A percentile compares a stretch with the other conserved stretches of the same genome.
phyloP scores from a whole-genome alignment of 1,139 yeast species.

The Pneumocystis jirovecii region DNA sequence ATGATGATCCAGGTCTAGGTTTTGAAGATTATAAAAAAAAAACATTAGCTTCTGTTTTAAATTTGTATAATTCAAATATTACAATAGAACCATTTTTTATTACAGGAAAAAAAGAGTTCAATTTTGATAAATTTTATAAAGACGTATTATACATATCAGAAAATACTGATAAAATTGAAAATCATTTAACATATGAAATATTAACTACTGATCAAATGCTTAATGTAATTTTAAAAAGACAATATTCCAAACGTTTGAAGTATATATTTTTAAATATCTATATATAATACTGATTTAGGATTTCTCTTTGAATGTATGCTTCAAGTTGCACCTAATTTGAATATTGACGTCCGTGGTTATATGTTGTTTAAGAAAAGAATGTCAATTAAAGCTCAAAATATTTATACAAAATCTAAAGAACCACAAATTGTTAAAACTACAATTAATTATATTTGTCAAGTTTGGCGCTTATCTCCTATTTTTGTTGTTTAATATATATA shows the following conservation, averaged over 20 bases:
- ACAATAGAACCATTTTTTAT: slow-evolving; percentile 53
- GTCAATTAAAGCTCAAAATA: slow-evolving; percentile 30
- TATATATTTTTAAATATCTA: slow-evolving; percentile 38
- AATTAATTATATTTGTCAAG: slow-evolving; percentile 25
- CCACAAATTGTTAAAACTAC: slow-evolving; percentile 41
- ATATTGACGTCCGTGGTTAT: slow-evolving; percentile 59
- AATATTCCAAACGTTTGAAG: slow-evolving; percentile 16
- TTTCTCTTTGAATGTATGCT: slow-evolving; percentile 49
- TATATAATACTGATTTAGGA: slow-evolving; percentile 47
- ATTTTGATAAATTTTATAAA: slow-evolving; percentile 28
- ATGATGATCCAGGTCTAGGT: slow-evolving; percentile 36
- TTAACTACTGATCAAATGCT: not conserved
- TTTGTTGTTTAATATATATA: slow-evolving; percentile 9
- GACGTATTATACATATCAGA: slow-evolving; percentile 10
- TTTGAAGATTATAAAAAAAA: slow-evolving; percentile 26
- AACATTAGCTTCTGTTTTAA: slow-evolving; percentile 46
- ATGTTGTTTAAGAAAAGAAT: slow-evolving; percentile 44
- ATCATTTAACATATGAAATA: slow-evolving; percentile 20
- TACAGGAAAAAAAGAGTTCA: slow-evolving; percentile 27
- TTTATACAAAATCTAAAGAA: slow-evolving; percentile 40
- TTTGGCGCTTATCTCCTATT: not conserved
- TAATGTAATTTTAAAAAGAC: slow-evolving; percentile 1
- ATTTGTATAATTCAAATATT: slow-evolving; percentile 39
- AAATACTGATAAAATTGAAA: slow-evolving; percentile 16
- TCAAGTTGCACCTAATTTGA: slow-evolving; percentile 35